Evolutionary conservation across 352 stramenopile species (phyloP).

Genomic region (Phytophthora pini): DNA sequence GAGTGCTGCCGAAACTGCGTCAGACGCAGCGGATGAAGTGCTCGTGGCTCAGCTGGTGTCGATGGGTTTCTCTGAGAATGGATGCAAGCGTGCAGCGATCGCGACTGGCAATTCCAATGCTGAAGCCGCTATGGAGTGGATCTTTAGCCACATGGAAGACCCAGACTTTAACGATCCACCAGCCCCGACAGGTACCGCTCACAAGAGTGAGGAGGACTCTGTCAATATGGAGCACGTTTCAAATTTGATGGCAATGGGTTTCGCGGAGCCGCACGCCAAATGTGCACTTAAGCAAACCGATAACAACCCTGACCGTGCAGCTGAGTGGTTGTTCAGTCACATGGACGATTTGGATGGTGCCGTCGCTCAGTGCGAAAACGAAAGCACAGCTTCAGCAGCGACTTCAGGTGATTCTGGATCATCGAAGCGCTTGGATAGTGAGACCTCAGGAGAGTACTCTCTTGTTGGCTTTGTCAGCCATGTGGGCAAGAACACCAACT

Average conservation of each 20-base stretch:
- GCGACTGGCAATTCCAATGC: conserved; percentile 91
- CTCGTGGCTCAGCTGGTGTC: conserved; percentile 95
- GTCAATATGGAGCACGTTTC: conserved; percentile 83
- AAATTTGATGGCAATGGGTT: conserved; percentile 88
- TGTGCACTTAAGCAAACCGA: conserved; percentile 93
- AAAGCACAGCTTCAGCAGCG: conserved; percentile 22
- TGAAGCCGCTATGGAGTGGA: conserved; percentile 97
- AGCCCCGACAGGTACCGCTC: conserved; percentile 12
- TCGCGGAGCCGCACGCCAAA: conserved; percentile 89
- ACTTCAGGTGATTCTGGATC: conserved; percentile 23
- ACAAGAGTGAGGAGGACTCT: conserved; percentile 37
- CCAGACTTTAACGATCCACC: conserved; percentile 97
- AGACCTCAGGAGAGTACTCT: conserved; percentile 82
- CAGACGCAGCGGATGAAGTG: conserved; percentile 85
- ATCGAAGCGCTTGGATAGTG: conserved; percentile 65
- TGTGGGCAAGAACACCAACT: conserved; percentile 98
- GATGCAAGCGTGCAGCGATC: conserved; percentile 95
- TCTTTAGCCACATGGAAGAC: conserved; percentile 99
- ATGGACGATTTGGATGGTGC: conserved; percentile 95
- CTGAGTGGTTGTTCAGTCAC: conserved; percentile 99
- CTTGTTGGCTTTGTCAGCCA: conserved; percentile 98
- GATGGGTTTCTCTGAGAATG: conserved; percentile 99
- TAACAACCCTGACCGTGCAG: conserved; percentile 93
- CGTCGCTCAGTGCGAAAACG: conserved; percentile 86
- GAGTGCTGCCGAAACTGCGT: conserved; percentile 6